These are phyloP conservation scores for Tripterygium wilfordii DNA, from an alignment of 177 flowering plant genomes.

Conservation along the genomic window DNA sequence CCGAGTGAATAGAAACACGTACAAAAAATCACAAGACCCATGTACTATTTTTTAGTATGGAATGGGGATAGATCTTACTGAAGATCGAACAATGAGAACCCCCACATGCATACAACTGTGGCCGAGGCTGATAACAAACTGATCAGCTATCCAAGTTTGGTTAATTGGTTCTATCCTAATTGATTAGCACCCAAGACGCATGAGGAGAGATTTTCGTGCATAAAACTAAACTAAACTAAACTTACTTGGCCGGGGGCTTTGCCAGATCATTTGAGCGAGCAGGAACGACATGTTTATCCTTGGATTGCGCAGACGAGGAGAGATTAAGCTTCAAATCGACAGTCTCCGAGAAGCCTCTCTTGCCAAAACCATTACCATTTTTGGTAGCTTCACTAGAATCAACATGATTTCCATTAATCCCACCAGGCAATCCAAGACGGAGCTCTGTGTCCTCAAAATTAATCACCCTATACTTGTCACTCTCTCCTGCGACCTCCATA, in stretches of 20 bases:
- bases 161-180: background rate
- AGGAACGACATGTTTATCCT: slow-evolving; percentile 10
- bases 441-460: slow-evolving; percentile 43
- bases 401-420: slow-evolving; percentile 1
- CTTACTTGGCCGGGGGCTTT: slow-evolving; percentile 51
- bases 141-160: no score
- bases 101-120: no score
- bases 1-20: no score
- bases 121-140: no score
- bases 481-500: background rate
- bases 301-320: slow-evolving; percentile 11
- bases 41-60: no score
- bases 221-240: background rate
- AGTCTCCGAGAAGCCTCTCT: slow-evolving; percentile 48
- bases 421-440: slow-evolving; percentile 50
- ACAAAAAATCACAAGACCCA: no score
- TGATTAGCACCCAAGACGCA: background rate
- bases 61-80: no score
- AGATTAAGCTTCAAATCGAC: slow-evolving; percentile 57
- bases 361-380: slow-evolving; percentile 24
- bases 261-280: slow-evolving; percentile 16
- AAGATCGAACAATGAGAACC: no score
- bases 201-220: no score
- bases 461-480: slow-evolving; percentile 14
- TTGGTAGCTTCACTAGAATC: slow-evolving; percentile 16